phyloP scores from a whole-genome alignment of 768 basidiomycete species.

The Polyporus arcularius region DNA sequence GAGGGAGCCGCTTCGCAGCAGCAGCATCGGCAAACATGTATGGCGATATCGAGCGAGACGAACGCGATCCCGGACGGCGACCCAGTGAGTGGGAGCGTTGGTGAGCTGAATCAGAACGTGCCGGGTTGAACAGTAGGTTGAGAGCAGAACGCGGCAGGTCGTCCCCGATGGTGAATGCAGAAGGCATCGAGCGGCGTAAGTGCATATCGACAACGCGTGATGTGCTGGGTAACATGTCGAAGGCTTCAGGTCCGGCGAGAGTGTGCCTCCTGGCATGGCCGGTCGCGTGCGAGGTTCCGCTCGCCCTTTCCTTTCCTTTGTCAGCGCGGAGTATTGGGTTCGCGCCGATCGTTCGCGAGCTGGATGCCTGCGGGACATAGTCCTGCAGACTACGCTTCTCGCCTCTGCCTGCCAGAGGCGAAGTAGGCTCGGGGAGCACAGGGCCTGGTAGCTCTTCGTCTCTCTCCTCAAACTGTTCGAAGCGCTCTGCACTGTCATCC shows the following conservation, averaged over 20 bases:
- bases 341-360: not conserved
- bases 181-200: constrained; percentile 2
- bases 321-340: not conserved
- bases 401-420: constrained; percentile 2
- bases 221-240: constrained; percentile 1
- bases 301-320: constrained; percentile 4
- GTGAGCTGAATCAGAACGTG: not conserved
- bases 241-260: not conserved
- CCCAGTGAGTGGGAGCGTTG: not conserved
- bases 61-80: not conserved
- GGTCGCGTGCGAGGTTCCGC: not conserved
- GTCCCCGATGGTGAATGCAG: not conserved
- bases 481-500: not conserved
- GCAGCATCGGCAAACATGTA: not conserved
- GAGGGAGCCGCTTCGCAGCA: constrained; percentile 4
- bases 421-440: not conserved
- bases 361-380: not conserved
- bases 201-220: not conserved
- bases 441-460: not conserved
- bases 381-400: not conserved
- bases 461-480: not conserved
- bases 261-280: constrained; percentile 5
- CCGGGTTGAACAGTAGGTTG: constrained; percentile 5
- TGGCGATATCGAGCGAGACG: constrained; percentile 4
- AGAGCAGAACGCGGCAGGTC: not conserved